phyloP scores from a whole-genome alignment of 305 asterid genomes.

The Fraxinus ornus region DNA sequence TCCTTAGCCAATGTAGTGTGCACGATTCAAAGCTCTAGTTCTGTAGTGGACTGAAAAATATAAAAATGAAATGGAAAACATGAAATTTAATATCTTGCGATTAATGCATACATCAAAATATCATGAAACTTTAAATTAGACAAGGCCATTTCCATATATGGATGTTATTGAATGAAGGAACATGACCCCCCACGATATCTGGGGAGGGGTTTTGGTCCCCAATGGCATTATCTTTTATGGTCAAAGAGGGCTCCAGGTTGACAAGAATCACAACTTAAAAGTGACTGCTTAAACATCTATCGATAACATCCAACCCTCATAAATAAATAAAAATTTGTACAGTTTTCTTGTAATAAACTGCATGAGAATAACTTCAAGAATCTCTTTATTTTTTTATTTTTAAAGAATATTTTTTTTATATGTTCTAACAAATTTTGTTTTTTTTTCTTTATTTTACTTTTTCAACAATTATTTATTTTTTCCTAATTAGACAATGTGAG shows the following conservation, averaged over 20 bases:
- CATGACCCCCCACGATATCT: neutral
- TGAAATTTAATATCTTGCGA: neutral
- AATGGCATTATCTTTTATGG: constrained; percentile 1
- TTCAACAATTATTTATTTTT: neutral
- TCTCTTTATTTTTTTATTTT: neutral
- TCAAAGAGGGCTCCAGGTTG: constrained; percentile 16
- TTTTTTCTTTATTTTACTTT: neutral
- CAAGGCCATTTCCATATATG: neutral
- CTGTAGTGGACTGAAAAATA: neutral
- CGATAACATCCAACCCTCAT: neutral
- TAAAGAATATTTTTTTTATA: too few relatives aligned
- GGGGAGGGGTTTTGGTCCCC: neutral
- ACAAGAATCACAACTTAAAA: constrained; percentile 25
- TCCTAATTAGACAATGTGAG: neutral
- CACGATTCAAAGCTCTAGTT: neutral
- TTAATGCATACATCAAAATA: neutral
- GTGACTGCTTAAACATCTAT: constrained; percentile 15
- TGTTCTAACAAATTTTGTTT: neutral
- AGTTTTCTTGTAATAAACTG: neutral
- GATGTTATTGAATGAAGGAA: neutral
- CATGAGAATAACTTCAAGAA: too few relatives aligned
- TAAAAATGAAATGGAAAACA: neutral
- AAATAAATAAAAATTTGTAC: neutral
- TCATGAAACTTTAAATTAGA: neutral
- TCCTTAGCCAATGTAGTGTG: neutral